Percentiles rank a stretch among this genome's conserved stretches.
Evolutionary conservation across 1,284 basidiomycete genomes (phyloP).

Genomic region (Trametes versicolor): DNA sequence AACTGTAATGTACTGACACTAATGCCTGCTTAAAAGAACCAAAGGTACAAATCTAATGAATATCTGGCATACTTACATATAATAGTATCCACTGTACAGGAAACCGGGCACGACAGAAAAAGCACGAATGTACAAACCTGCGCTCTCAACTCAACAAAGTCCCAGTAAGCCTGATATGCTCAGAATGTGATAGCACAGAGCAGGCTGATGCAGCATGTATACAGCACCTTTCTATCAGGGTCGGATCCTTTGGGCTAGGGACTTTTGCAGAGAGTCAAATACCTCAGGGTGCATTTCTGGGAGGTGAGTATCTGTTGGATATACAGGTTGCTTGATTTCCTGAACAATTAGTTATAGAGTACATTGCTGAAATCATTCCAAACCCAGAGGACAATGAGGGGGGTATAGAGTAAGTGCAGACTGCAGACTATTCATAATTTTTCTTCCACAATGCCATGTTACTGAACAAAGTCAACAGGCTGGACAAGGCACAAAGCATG

Average conservation of each 20-base stretch:
- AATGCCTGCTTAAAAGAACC: neutral
- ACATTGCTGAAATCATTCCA: slow-evolving; percentile 52
- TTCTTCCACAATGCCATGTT: neutral
- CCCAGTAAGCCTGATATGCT: slow-evolving; percentile 1
- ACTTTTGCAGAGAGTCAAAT: slow-evolving; percentile 50
- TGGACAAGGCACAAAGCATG: slow-evolving; percentile 37
- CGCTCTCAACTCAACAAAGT: slow-evolving; percentile 21
- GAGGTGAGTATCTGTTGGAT: slow-evolving; percentile 45
- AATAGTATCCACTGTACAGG: neutral
- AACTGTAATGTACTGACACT: neutral
- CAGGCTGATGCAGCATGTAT: neutral
- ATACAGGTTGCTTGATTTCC: neutral
- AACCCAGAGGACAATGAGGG: neutral
- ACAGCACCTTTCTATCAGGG: slow-evolving; percentile 48
- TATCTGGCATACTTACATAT: neutral
- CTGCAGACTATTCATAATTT: neutral
- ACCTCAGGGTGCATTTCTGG: slow-evolving; percentile 45
- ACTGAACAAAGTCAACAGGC: neutral
- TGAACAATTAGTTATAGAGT: slow-evolving; percentile 48
- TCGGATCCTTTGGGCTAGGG: slow-evolving; percentile 53
- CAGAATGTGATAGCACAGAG: no score
- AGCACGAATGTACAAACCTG: slow-evolving; percentile 9
- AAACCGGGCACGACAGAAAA: neutral
- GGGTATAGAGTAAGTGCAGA: slow-evolving; percentile 24
- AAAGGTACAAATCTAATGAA: neutral